phyloP scores from a whole-genome alignment of 2,329 filamentous ascomycete genomes.

The Talaromyces sp. region DNA sequence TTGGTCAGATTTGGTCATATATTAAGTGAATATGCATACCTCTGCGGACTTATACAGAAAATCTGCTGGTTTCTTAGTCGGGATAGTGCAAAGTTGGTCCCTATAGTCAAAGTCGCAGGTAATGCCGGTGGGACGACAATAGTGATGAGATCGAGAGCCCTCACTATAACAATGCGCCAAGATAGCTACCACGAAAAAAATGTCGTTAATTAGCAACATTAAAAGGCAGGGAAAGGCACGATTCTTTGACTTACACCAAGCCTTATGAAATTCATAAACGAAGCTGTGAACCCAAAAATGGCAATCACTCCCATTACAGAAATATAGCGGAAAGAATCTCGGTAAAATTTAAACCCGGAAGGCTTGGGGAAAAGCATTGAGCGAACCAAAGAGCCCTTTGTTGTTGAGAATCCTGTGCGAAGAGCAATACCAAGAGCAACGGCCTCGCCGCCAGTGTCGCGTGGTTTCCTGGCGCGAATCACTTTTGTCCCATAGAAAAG shows the following conservation, averaged over 20 bases:
- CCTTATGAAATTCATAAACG: conserved; percentile 87
- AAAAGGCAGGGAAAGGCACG: background rate
- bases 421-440: conserved; percentile 89
- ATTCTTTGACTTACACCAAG: conserved; percentile 51
- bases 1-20: background rate
- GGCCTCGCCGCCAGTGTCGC: conserved; percentile 70
- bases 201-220: conserved; percentile 16
- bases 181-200: conserved; percentile 50
- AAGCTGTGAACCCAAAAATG: conserved; percentile 79
- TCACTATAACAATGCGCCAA: conserved; percentile 87
- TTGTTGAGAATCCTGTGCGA: conserved; percentile 94
- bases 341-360: conserved; percentile 97
- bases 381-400: conserved; percentile 88
- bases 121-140: conserved; percentile 95
- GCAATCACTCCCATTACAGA: conserved; percentile 92
- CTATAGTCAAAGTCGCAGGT: conserved; percentile 91
- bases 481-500: conserved; percentile 95
- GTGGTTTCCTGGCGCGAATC: conserved; percentile 80
- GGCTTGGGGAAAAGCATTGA: conserved; percentile 99
- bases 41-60: conserved; percentile 95
- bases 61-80: conserved; percentile 85
- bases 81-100: conserved; percentile 87
- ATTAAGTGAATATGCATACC: conserved; percentile 22
- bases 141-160: conserved; percentile 91
- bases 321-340: conserved; percentile 96